phyloP scores from a whole-genome alignment of 306 rosid genomes.

The Fragaria vesca region DNA sequence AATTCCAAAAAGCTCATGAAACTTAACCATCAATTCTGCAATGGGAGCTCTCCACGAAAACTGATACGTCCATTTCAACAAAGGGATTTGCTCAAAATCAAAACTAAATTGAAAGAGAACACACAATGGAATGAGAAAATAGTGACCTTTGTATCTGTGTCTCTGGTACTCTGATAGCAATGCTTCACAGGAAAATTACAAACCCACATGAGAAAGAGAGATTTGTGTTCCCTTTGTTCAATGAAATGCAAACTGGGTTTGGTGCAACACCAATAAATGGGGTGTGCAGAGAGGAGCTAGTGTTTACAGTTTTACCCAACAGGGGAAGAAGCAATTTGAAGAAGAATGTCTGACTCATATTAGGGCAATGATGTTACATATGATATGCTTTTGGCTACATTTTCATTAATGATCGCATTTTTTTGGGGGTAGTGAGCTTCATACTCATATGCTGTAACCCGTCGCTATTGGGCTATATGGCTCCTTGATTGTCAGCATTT shows the following conservation, averaged over 20 bases:
- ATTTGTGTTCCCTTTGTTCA: constrained; percentile 10
- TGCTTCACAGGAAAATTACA: constrained; percentile 23
- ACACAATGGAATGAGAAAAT: constrained; percentile 40
- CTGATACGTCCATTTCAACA: constrained; percentile 50
- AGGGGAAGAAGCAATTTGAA: constrained; percentile 18
- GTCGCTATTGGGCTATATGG: constrained; percentile 12
- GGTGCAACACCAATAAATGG: constrained; percentile 1
- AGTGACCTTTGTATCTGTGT: constrained; percentile 4
- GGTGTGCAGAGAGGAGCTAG: neutral
- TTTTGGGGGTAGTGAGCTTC: constrained; percentile 13
- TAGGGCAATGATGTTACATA: constrained; percentile 22
- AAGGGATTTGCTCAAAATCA: constrained; percentile 12
- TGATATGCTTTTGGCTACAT: constrained; percentile 3
- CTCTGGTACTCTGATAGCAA: constrained; percentile 35
- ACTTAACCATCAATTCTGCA: constrained; percentile 16
- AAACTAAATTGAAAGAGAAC: constrained; percentile 45
- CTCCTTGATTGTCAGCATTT: constrained; percentile 47
- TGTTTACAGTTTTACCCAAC: constrained; percentile 6
- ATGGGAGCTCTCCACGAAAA: neutral
- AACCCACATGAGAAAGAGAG: neutral
- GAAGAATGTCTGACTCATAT: constrained; percentile 42
- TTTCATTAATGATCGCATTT: constrained; percentile 43
- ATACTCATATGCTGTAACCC: neutral
- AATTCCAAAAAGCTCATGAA: constrained; percentile 12
- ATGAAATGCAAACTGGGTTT: neutral